These are phyloP conservation scores for Tulasnella sp. DNA, from an alignment of 768 basidiomycete genomes.

Conservation along the genomic window DNA sequence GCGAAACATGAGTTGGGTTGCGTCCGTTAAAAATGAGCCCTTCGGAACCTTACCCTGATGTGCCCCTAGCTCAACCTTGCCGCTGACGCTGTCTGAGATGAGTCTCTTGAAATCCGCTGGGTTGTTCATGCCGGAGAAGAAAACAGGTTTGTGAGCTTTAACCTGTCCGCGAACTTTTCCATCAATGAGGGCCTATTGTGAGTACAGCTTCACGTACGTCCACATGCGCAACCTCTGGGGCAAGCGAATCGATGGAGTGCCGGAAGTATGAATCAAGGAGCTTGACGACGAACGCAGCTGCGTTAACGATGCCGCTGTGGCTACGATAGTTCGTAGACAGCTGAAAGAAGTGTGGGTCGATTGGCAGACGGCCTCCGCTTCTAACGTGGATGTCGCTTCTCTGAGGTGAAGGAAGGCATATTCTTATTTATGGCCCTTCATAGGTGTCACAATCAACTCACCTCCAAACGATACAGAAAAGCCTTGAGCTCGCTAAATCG, in stretches of 20 bases:
- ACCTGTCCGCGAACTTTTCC: not conserved
- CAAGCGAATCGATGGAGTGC: conserved; percentile 24
- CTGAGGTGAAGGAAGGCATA: not conserved
- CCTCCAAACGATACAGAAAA: conserved; percentile 23
- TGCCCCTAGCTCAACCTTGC: not conserved
- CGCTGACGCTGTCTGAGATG: not conserved
- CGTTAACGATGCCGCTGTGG: conserved; percentile 28
- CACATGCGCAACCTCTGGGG: conserved; percentile 47
- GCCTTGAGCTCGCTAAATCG: conserved; percentile 31
- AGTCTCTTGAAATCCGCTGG: not conserved
- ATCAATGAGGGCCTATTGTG: not conserved
- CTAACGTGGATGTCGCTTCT: not conserved
- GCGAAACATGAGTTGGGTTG: not conserved
- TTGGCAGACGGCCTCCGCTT: not conserved
- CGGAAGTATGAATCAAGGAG: not conserved
- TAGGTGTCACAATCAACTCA: not conserved
- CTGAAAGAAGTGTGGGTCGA: conserved; percentile 28
- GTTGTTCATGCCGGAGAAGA: not conserved
- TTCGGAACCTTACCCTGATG: not conserved
- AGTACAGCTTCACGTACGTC: too few species aligned
- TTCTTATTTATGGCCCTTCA: not conserved
- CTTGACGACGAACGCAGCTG: conserved; percentile 16
- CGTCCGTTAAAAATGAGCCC: too few species aligned
- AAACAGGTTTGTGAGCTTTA: conserved; percentile 18
- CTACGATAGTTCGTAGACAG: conserved; percentile 30